These are phyloP conservation scores for Oehlia diaphana DNA, from an alignment of 192 early-diverging fungal genomes.

Conservation along the genomic window DNA sequence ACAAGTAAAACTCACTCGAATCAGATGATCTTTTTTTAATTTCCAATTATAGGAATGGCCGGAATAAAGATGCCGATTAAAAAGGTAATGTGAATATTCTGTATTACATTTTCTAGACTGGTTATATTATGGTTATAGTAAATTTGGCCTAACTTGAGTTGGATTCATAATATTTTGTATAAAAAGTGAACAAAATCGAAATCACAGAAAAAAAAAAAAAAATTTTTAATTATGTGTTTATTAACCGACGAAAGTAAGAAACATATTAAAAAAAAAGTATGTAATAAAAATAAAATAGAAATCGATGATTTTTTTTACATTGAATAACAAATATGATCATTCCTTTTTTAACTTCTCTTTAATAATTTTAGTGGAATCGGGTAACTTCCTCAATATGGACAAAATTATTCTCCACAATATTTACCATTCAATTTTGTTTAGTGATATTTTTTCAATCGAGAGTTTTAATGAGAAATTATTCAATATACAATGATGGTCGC, in stretches of 20 bases:
- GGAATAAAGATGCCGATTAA: too few species aligned
- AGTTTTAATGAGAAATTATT: not conserved
- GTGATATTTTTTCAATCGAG: not conserved
- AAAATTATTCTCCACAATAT: not conserved
- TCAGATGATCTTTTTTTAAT: too few species aligned
- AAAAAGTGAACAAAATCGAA: too few species aligned
- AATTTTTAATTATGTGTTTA: not conserved
- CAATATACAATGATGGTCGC: not conserved
- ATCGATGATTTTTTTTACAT: not conserved
- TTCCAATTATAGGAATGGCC: too few species aligned
- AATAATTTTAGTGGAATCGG: not conserved
- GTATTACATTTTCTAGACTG: too few species aligned
- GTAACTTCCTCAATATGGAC: not conserved
- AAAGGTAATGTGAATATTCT: too few species aligned
- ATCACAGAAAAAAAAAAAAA: not conserved
- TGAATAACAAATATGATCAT: not conserved
- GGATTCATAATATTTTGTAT: too few species aligned
- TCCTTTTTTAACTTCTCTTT: not conserved
- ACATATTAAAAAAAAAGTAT: not conserved
- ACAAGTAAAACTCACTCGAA: too few species aligned
- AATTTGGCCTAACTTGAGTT: too few species aligned
- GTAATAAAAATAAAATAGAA: not conserved
- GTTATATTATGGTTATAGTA: too few species aligned
- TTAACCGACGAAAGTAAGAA: not conserved
- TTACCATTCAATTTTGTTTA: not conserved